Evolutionary conservation across 1,139 yeast species (phyloP), one percentile per base, ranked within the genome.

Genomic region (Candida smagusa): DNA sequence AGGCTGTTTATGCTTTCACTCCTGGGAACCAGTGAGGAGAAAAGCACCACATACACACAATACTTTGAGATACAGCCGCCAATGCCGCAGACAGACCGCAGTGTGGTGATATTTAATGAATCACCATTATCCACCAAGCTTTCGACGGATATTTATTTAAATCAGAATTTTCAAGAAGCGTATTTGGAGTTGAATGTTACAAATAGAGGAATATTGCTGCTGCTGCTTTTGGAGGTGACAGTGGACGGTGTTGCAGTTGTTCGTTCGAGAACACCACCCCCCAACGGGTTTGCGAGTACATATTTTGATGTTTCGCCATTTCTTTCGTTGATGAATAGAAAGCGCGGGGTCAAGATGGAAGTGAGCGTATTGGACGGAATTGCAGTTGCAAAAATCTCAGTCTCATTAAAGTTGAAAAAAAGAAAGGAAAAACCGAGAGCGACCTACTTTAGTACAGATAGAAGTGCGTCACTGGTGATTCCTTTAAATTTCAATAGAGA

Each of bases 241-340:
- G 30, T 43, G 8, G 43, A 28, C 12, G 42, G 38, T 11, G 35
- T 36, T 6, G 36, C 43, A 2, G 31, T 43, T 12, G 43, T 38
- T 28, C 25, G 45, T 16, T 25, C 36, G 9, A 28, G 33, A 11
- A 31, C 40, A 6, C 37, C 37, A 3, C 39, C 39, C 2, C 34
- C 33, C 2, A 11, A 16, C 13, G 39, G 37, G 5, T 12, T 9
- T 9, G 22, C 33, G 4, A 34, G 37, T 21, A 34, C 37, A 2
- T 12, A 22, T n/a, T 34, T 38, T 26, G 37, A 38, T 12, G 37
- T 37, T 19, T 33, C 40, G 19, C 24, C 22, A 8, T 37, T 36
- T 24, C 16, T 39, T 13, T 30, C 42, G 16, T 31, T 37, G 16
- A 28, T 39, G 27, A 37, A 37, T 28, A 16, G 30, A 9, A 30